phyloP scores from a whole-genome alignment of 2,329 filamentous ascomycete species.

The Camptophora hylomeconis region DNA sequence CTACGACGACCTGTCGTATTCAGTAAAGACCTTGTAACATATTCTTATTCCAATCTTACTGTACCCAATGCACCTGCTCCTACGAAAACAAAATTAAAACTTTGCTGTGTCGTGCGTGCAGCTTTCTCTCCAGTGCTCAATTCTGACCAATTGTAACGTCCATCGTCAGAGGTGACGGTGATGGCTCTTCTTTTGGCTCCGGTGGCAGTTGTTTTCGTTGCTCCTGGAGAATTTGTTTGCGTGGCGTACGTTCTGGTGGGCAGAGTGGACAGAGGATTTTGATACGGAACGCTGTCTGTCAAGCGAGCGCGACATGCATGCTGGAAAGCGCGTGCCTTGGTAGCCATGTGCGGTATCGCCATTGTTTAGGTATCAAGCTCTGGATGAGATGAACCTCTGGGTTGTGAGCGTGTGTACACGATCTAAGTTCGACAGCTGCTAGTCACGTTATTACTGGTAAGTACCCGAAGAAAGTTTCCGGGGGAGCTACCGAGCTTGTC shows the following conservation, averaged over 20 bases:
- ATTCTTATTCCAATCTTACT: constrained; percentile 34
- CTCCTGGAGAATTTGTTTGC: constrained; percentile 32
- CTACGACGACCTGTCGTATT: constrained; percentile 52
- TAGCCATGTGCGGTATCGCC: too few relatives aligned
- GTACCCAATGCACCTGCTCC: constrained; percentile 63
- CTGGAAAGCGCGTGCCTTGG: constrained; percentile 12
- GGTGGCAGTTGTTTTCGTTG: constrained; percentile 18
- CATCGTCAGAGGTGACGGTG: constrained; percentile 77
- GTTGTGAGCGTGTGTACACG: too few relatives aligned
- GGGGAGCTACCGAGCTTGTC: too few relatives aligned
- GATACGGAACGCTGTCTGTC: background rate
- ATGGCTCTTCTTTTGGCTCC: constrained; percentile 52
- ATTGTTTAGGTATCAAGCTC: too few relatives aligned
- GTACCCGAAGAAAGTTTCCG: too few relatives aligned
- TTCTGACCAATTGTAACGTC: constrained; percentile 65
- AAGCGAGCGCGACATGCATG: constrained; percentile 9
- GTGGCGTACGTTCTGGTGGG: constrained; percentile 38
- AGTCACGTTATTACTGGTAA: too few relatives aligned
- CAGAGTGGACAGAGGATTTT: background rate
- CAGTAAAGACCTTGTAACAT: background rate
- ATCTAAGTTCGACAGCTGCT: too few relatives aligned
- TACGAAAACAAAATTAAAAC: constrained; percentile 73
- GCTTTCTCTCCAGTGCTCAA: constrained; percentile 67
- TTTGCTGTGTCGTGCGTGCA: constrained; percentile 75
- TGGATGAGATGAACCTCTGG: too few relatives aligned